Conservation (phyloP, 1,284 basidiomycete genomes). For the Rugosomyces carneus region DNA sequence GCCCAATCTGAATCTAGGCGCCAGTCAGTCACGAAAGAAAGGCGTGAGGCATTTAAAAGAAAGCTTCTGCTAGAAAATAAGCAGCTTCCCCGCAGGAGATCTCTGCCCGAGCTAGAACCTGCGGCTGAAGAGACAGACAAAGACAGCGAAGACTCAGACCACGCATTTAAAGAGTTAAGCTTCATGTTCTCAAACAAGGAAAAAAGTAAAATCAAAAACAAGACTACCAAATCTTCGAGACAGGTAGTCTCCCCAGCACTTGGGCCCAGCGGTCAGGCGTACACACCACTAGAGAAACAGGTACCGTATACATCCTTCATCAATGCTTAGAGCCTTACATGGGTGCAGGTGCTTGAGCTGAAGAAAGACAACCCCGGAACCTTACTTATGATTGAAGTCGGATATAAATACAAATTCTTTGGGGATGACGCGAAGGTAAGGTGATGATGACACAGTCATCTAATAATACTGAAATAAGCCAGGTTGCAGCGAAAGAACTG, state of each 20-base stretch:
- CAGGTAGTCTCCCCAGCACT: constrained; percentile 44
- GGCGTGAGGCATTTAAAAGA: constrained; percentile 49
- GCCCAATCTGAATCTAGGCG: constrained; percentile 16
- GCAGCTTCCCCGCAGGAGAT: constrained; percentile 19
- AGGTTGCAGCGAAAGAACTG: constrained; percentile 77
- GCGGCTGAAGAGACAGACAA: constrained; percentile 21
- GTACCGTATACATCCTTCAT: constrained; percentile 35
- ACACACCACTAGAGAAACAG: constrained; percentile 83
- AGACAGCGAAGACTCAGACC: constrained; percentile 37
- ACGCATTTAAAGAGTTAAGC: constrained; percentile 42
- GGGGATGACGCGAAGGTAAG: constrained; percentile 82
- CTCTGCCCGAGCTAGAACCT: constrained; percentile 2
- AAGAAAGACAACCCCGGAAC: constrained; percentile 73
- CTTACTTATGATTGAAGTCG: constrained; percentile 81
- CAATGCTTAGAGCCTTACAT: no score
- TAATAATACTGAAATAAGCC: constrained; percentile 6
- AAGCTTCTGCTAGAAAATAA: constrained; percentile 47
- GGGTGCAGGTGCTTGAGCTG: constrained; percentile 52
- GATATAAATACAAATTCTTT: constrained; percentile 87
- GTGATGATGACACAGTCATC: constrained; percentile 1
- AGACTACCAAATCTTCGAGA: constrained; percentile 13
- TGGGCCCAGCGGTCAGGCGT: constrained; percentile 74
- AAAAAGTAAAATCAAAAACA: constrained; percentile 28
- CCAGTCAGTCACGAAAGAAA: constrained; percentile 20
- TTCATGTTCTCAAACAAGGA: constrained; percentile 41